Evolutionary conservation across 1,284 basidiomycete species (phyloP).

Genomic region (Anthracocystis walkeri): DNA sequence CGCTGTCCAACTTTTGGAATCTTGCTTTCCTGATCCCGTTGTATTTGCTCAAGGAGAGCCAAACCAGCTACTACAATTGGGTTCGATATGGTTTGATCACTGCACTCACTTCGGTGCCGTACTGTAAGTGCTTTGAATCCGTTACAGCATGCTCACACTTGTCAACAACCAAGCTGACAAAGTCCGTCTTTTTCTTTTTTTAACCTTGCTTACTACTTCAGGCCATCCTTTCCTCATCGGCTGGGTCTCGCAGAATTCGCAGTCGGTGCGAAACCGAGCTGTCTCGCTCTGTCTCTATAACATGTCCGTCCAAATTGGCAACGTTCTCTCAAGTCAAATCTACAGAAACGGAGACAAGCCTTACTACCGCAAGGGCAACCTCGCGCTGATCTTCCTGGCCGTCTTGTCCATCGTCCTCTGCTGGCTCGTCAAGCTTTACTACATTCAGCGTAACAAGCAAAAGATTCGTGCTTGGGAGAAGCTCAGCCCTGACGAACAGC

Average conservation of each 20-base stretch:
- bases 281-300: constrained; percentile 54
- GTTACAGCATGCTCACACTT: no score
- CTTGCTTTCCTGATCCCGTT: constrained; percentile 36
- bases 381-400: constrained; percentile 32
- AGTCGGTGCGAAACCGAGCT: constrained; percentile 50
- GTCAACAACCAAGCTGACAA: background rate
- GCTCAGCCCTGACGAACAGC: constrained; percentile 31
- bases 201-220: background rate
- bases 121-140: constrained; percentile 20
- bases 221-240: constrained; percentile 45
- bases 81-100: constrained; percentile 44
- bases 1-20: constrained; percentile 38
- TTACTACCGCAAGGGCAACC: constrained; percentile 50
- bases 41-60: constrained; percentile 27
- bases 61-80: constrained; percentile 29
- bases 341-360: constrained; percentile 54
- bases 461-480: constrained; percentile 35
- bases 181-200: background rate
- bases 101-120: constrained; percentile 40
- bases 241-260: constrained; percentile 36
- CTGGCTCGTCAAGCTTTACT: constrained; percentile 50
- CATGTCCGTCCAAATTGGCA: constrained; percentile 56
- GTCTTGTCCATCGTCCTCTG: constrained; percentile 35
- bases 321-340: constrained; percentile 45
- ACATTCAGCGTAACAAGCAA: constrained; percentile 44